Evolutionary conservation across 2,329 filamentous ascomycete genomes (phyloP), one percentile per base, ranked within the genome.

Genomic region (Hirsutella minnesotensis): DNA sequence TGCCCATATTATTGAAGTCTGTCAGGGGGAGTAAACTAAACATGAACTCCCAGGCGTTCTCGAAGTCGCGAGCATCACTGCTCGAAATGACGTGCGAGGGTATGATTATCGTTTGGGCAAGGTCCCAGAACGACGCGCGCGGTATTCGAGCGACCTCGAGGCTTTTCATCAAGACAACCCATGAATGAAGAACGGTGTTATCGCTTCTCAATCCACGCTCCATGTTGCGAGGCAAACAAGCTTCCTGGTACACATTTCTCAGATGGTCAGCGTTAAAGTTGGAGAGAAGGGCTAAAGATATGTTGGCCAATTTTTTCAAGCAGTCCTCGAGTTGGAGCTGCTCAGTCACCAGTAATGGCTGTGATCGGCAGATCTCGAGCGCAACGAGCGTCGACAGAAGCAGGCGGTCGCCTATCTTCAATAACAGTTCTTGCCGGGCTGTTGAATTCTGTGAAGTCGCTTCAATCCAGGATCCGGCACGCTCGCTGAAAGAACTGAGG

Each of bases 1-100:
- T 56, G 0, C 80, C 80, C 12, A 55, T 51, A 40, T 67, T 63
- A 50, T 79, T 71, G 49, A 83, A 77, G 46, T 81, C 77, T 20
- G 65, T 65, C 0, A 83, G 60, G 1, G 80, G 79, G 8, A 83
- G 62, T 3, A 83, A 61, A 1, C 69, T 68, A 48, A 83, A 83
- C 55, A 81, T 60, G 18, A 62, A 63, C 43, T 68, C 65, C 80
- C 80, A 83, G 4, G 72, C 52, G 9, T 56, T 56, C 55, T 84
- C 80, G 40, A 81, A 68, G 1, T 57, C 52, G 15, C 62, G 60
- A 8, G 65, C 68, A 50, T 80, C 65, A 2, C 51, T 52, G 19
- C 62, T 60, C 3, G 58, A 56, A 2, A 61, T 50, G 19, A 58
- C 44, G 9, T 60, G 57, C 1, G 63, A 49, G 15, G 54, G 52